A percentile compares a stretch with the other conserved stretches of the same genome.
phyloP scores from a whole-genome alignment of 2,329 filamentous ascomycete species.

The Pyrenochaeta sp. region DNA sequence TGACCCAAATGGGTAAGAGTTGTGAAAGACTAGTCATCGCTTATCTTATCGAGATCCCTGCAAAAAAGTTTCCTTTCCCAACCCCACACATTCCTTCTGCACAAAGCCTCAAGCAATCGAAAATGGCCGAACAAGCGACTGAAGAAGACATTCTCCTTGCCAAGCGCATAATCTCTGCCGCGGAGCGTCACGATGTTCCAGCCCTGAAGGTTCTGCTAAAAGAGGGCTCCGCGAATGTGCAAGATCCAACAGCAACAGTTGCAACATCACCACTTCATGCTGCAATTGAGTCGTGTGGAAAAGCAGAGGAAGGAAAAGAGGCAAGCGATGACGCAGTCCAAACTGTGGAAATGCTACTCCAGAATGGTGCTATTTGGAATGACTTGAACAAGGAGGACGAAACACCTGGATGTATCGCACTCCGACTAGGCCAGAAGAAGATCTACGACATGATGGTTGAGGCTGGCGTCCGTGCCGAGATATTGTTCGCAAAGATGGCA shows the following conservation, averaged over 20 bases:
- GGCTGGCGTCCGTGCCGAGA: slow-evolving; percentile 47
- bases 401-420: slow-evolving; percentile 49
- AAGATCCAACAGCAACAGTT: slow-evolving; percentile 45
- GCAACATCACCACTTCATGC: slow-evolving; percentile 48
- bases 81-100: slow-evolving; percentile 14
- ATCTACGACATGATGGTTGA: slow-evolving; percentile 50
- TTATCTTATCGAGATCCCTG: slow-evolving; percentile 23
- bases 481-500: slow-evolving; percentile 46
- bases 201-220: slow-evolving; percentile 47
- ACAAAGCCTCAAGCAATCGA: slow-evolving; percentile 21
- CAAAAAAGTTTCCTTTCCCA: slow-evolving; percentile 9
- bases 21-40: slow-evolving; percentile 3
- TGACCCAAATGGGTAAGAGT: slow-evolving; percentile 7
- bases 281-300: slow-evolving; percentile 43
- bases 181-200: slow-evolving; percentile 45
- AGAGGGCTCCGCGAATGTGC: slow-evolving; percentile 48
- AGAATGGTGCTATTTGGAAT: slow-evolving; percentile 52
- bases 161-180: slow-evolving; percentile 48
- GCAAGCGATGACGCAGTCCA: slow-evolving; percentile 37
- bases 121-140: slow-evolving; percentile 44
- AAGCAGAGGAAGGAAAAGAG: slow-evolving; percentile 40
- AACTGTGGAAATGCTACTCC: slow-evolving; percentile 42
- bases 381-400: slow-evolving; percentile 49
- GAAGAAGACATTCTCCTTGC: slow-evolving; percentile 48
- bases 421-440: slow-evolving; percentile 42